Evolutionary conservation across 345 rosid genomes (phyloP).

Genomic region (Citrus sinensis): DVS_A1.0 CM039167.1:26718001-26718500

Average conservation of each 20-base stretch:
- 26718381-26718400: not conserved
- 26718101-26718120: too few relatives aligned
- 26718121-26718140: too few relatives aligned
- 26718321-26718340: too few relatives aligned
- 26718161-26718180: too few relatives aligned
- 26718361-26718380: not conserved
- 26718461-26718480: not conserved
- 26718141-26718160: too few relatives aligned
- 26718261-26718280: too few relatives aligned
- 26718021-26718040: fast-evolving
- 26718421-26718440: not conserved
- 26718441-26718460: not conserved
- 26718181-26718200: not conserved
- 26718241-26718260: too few relatives aligned
- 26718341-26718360: too few relatives aligned
- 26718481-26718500: not conserved
- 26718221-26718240: too few relatives aligned
- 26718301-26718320: too few relatives aligned
- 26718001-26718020: too few relatives aligned
- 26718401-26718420: not conserved
- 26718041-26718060: fast-evolving
- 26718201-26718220: not conserved
- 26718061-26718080: fast-evolving
- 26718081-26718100: fast-evolving
- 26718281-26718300: too few relatives aligned